Conservation (phyloP, 2,329 filamentous ascomycete species). For the Apiospora sp. region DNA sequence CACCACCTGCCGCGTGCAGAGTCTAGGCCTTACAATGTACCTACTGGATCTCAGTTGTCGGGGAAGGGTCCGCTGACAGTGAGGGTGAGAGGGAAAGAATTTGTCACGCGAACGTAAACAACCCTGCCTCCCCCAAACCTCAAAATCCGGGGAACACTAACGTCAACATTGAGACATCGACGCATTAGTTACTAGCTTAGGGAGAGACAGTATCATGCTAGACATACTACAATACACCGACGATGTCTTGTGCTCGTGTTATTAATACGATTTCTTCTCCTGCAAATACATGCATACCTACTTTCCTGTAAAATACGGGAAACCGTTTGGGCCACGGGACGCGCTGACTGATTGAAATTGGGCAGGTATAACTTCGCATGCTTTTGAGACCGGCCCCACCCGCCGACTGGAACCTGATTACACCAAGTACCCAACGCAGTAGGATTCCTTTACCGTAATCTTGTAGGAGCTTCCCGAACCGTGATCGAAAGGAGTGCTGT, state of each 20-base stretch:
- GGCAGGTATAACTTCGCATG: not conserved
- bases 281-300: not conserved
- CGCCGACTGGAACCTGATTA: not conserved
- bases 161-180: not conserved
- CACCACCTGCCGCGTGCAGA: not conserved
- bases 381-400: slow-evolving; percentile 1
- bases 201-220: not conserved
- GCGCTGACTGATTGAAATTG: not conserved
- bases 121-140: not conserved
- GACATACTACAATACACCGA: not conserved
- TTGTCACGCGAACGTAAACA: not conserved
- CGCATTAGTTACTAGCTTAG: not conserved
- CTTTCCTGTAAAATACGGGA: not conserved
- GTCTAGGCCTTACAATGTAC: not conserved
- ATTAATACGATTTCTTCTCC: not conserved
- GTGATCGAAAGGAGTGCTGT: not conserved
- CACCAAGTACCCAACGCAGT: not conserved
- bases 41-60: not conserved
- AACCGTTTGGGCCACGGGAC: not conserved
- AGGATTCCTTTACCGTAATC: not conserved
- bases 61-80: not conserved
- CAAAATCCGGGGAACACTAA: not conserved
- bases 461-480: not conserved
- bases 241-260: not conserved
- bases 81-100: not conserved